These are phyloP conservation scores for Fraxinus cuspidata DNA, from an alignment of 257 asterid species.

Conservation along the genomic window DNA sequence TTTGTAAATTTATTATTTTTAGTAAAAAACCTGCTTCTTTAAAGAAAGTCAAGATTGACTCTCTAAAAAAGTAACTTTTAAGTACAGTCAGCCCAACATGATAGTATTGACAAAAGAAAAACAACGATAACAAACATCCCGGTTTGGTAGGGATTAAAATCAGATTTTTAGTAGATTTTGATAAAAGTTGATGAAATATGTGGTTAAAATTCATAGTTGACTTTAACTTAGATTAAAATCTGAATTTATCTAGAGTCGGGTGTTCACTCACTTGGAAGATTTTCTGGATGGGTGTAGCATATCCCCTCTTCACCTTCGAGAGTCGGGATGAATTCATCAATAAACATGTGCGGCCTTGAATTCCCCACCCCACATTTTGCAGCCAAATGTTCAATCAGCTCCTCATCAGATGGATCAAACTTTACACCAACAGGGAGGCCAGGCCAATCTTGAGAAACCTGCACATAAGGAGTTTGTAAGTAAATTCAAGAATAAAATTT, in stretches of 20 bases:
- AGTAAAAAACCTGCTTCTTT: background rate
- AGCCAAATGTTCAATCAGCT: slow-evolving; percentile 78
- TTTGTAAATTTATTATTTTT: background rate
- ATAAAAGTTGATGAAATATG: no score
- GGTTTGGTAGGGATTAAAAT: no score
- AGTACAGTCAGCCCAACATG: background rate
- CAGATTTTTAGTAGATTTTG: no score
- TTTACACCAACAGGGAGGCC: slow-evolving; percentile 91
- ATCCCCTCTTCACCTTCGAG: slow-evolving; percentile 73
- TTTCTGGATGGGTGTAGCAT: slow-evolving; percentile 90
- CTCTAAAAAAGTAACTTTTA: background rate
- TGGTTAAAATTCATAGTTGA: no score
- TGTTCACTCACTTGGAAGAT: slow-evolving; percentile 81
- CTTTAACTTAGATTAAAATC: no score
- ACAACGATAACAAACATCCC: background rate
- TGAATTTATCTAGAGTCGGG: background rate
- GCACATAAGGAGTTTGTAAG: slow-evolving; percentile 21
- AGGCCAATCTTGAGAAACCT: slow-evolving; percentile 77
- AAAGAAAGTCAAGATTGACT: background rate
- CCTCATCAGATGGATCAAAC: slow-evolving; percentile 86
- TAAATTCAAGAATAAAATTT: background rate
- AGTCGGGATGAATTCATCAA: slow-evolving; percentile 85
- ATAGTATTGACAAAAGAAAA: background rate
- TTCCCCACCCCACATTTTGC: slow-evolving; percentile 63
- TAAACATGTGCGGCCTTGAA: slow-evolving; percentile 52